Conservation (phyloP, 768 basidiomycete genomes). For the Podaxis sp. region DNA sequence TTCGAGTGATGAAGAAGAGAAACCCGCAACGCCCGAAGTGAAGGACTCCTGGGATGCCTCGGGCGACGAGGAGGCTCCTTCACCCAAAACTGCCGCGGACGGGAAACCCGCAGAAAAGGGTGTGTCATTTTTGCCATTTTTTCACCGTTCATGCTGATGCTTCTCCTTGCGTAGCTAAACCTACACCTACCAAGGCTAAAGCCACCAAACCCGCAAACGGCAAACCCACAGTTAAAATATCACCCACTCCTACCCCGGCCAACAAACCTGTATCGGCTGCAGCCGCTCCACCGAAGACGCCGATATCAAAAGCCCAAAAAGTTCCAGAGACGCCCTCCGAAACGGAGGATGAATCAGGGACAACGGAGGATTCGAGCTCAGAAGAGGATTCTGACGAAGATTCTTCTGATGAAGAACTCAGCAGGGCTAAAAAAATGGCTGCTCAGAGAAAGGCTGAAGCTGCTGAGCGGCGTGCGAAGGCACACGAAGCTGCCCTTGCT, state of each 20-base stretch:
- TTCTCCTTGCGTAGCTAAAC: not conserved
- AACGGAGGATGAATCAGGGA: constrained; percentile 35
- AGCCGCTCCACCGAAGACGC: constrained; percentile 16
- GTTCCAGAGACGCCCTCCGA: constrained; percentile 25
- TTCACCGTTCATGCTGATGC: not conserved
- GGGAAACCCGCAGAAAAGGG: constrained; percentile 11
- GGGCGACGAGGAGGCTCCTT: constrained; percentile 36
- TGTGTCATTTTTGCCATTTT: not conserved
- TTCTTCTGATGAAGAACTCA: constrained; percentile 62
- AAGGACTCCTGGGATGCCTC: constrained; percentile 51
- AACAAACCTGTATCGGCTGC: constrained; percentile 20
- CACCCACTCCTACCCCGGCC: constrained; percentile 10
- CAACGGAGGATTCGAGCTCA: constrained; percentile 35
- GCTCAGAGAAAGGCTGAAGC: constrained; percentile 79
- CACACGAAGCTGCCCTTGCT: constrained; percentile 81
- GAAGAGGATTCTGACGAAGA: constrained; percentile 50
- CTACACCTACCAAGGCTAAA: constrained; percentile 16
- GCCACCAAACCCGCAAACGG: constrained; percentile 16
- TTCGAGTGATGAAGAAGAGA: constrained; percentile 40
- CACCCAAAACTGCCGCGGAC: constrained; percentile 13
- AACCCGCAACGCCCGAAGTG: constrained; percentile 21
- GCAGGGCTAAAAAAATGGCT: constrained; percentile 59
- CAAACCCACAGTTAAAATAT: constrained; percentile 20
- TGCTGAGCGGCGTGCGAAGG: constrained; percentile 72
- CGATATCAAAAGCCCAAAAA: not conserved